Evolutionary conservation across 1,139 yeast genomes (phyloP).

Genomic region (Protomyces pachydermus): DNA sequence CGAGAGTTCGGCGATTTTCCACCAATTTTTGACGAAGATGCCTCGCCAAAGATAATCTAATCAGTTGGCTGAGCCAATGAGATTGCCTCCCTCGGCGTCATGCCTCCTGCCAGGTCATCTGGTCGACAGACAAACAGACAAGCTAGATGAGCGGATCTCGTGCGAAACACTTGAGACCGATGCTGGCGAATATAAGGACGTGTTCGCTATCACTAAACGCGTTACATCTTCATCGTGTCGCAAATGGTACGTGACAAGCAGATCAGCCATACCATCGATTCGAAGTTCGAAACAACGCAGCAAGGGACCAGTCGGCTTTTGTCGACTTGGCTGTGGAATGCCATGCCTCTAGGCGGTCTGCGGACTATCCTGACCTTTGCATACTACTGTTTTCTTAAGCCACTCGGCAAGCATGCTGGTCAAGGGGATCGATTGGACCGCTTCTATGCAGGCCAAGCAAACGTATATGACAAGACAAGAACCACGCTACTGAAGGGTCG

Average conservation of each 20-base stretch:
- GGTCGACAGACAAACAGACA: background rate
- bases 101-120: background rate
- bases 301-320: background rate
- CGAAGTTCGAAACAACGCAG: too few species aligned
- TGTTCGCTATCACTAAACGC: too few species aligned
- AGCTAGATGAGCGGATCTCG: background rate
- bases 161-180: too few species aligned
- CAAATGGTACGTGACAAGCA: too few species aligned
- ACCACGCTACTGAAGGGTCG: slow-evolving; percentile 63
- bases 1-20: too few species aligned
- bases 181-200: too few species aligned
- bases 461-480: slow-evolving; percentile 67
- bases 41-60: background rate
- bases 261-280: too few species aligned
- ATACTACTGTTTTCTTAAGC: slow-evolving; percentile 60
- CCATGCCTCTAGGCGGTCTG: slow-evolving; percentile 4
- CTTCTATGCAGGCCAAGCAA: slow-evolving; percentile 72
- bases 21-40: too few species aligned
- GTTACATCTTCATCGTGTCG: too few species aligned
- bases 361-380: slow-evolving; percentile 35
- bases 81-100: background rate
- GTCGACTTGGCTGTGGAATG: background rate
- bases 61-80: background rate
- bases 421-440: slow-evolving; percentile 67
- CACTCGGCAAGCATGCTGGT: slow-evolving; percentile 44